Percentiles rank a stretch among this genome's conserved stretches.
These are phyloP conservation scores for Trametes punicea DNA, from an alignment of 768 basidiomycete genomes.

Conservation along the genomic window DNA sequence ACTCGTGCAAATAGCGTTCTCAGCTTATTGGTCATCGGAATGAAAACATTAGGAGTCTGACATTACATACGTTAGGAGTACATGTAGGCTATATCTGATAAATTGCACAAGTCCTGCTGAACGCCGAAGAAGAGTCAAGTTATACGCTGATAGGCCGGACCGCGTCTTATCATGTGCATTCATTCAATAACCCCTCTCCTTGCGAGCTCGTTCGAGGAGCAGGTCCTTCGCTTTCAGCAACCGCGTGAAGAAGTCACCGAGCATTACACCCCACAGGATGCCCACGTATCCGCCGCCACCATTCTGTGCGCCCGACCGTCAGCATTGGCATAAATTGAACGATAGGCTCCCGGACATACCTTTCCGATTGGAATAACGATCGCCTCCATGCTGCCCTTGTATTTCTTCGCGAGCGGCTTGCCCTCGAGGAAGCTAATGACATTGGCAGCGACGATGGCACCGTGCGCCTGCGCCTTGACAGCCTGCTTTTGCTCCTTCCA, in stretches of 20 bases:
- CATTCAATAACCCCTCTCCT: slow-evolving; percentile 4
- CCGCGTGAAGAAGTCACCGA: slow-evolving; percentile 28
- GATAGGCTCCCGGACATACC: no score
- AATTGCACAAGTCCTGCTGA: no score
- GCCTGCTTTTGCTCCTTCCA: slow-evolving; percentile 62
- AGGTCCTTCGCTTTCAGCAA: slow-evolving; percentile 30
- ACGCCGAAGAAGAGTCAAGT: no score
- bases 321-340: no score
- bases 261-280: slow-evolving; percentile 29
- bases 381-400: slow-evolving; percentile 49
- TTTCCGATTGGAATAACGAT: slow-evolving; percentile 54
- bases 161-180: not conserved
- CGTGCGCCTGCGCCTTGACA: slow-evolving; percentile 46
- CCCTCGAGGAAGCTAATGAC: slow-evolving; percentile 43
- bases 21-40: no score
- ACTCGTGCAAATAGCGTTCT: no score
- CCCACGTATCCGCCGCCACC: slow-evolving; percentile 29
- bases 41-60: no score
- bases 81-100: no score
- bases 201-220: slow-evolving; percentile 18
- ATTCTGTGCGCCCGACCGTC: slow-evolving; percentile 16
- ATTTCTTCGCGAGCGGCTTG: slow-evolving; percentile 34
- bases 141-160: no score
- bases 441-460: slow-evolving; percentile 45
- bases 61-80: no score